Base-by-base conservation (phyloP, 345 rosid genomes). In the Camelina sativa region DNA sequence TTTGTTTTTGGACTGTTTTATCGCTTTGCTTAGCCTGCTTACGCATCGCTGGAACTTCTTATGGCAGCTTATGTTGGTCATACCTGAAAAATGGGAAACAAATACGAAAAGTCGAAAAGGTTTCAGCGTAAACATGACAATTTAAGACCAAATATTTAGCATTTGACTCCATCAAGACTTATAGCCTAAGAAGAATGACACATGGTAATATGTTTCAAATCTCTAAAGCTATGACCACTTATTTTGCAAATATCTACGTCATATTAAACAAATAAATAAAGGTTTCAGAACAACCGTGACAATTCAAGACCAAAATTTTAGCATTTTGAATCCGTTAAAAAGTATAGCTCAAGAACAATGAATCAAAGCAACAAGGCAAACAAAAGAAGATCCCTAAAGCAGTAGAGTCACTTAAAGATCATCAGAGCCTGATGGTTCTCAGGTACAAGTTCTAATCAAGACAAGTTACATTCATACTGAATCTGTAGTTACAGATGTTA, bases 1-100 rank as follows among this genome's bases (percentile, higher is more conserved):
- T 16, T 69, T 69, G 61, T 37, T 63, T 25, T 76, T 76, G 1
- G 80, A 69, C 10, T 69, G 65, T 69, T 69, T 76, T 62, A 92
- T 93, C 16, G 91, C 78, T 62, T 89, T 89, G 53, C 84, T 88
- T 57, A 91, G 89, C 76, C 82, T 91, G 83, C 66, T 87, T 44
- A 91, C 84, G 76, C 97, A 93, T 16, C 46, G 79, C 82, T 93
- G 85, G 65, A 93, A 93, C 82, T 86, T 91, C 83, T 91, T 87
- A 51, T 93, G 98, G 74, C 98, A 93, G 79, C 80, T 88, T 62
- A 93, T 43, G 71, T 72, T 80, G n/a, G 64, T 85, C 84, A 91
- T 28, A 60, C 97, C 97, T 93, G 17, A 37, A 53, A 53, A 75
- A 6, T 41, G 11, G 52, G 37, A 59, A 67, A 13, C 55, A 75